Evolutionary conservation across 176 grass and related monocot species (phyloP).

Genomic region (Musa itinerans): DNA sequence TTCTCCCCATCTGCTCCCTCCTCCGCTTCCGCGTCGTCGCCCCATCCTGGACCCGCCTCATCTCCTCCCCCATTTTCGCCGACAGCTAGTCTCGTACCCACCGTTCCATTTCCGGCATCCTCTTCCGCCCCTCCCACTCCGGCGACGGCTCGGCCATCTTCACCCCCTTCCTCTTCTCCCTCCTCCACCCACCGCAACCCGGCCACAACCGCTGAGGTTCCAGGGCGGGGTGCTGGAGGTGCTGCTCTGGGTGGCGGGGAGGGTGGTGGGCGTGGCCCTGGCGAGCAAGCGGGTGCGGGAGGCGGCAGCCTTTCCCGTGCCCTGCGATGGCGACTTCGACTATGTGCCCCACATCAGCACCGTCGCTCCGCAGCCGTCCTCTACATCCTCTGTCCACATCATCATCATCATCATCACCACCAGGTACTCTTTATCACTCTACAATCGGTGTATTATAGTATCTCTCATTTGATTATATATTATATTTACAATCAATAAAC

Average conservation of each 20-base stretch:
- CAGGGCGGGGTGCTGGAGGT: slow-evolving; percentile 37
- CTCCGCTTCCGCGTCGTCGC: slow-evolving; percentile 35
- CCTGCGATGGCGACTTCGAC: neutral
- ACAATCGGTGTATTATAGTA: too few species aligned
- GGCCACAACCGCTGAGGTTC: slow-evolving; percentile 32
- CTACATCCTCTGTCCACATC: neutral
- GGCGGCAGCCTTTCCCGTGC: neutral
- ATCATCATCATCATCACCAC: too few species aligned
- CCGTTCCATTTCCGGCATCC: slow-evolving; percentile 30
- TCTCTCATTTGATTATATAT: too few species aligned
- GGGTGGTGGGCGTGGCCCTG: slow-evolving; percentile 31
- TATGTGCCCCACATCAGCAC: slow-evolving; percentile 46
- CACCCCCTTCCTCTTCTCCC: too few species aligned
- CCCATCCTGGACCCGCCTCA: slow-evolving; percentile 22
- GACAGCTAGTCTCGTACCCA: slow-evolving; percentile 23
- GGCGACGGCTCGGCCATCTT: too few species aligned
- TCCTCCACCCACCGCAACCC: slow-evolving; percentile 26
- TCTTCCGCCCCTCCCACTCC: neutral
- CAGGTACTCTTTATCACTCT: too few species aligned
- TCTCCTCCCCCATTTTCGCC: slow-evolving; percentile 41
- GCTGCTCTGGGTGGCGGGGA: slow-evolving; percentile 17
- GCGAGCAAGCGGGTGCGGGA: slow-evolving; percentile 18
- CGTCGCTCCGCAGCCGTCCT: slow-evolving; percentile 26
- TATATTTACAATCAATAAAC: too few species aligned
- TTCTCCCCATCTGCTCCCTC: slow-evolving; percentile 14